Conservation (phyloP, 768 basidiomycete species). For the Scleroderma bovista region DNA sequence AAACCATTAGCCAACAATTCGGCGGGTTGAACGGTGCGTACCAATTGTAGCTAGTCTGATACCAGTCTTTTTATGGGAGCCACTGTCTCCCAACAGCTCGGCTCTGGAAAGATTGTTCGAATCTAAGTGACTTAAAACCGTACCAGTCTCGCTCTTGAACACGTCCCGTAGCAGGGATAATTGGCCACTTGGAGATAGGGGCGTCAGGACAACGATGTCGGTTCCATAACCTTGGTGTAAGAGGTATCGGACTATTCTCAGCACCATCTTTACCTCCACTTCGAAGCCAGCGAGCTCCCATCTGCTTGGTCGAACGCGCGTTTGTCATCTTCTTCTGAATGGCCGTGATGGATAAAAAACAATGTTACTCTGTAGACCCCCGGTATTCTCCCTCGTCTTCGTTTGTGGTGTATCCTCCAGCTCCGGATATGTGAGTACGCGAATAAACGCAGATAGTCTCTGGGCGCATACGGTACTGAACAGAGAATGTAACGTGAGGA, state of each 20-base stretch:
- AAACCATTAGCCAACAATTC: neutral
- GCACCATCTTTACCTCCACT: conserved; percentile 58
- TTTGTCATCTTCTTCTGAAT: conserved; percentile 46
- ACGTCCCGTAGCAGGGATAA: conserved; percentile 42
- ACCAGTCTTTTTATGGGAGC: conserved; percentile 36
- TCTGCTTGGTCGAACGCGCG: conserved; percentile 43
- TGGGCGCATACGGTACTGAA: conserved; percentile 72
- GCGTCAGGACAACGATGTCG: conserved; percentile 57
- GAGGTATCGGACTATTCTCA: conserved; percentile 61
- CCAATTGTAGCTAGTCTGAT: conserved; percentile 65
- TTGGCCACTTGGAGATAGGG: conserved; percentile 70
- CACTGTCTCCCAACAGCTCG: conserved; percentile 52
- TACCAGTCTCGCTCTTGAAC: conserved; percentile 46
- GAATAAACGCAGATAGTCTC: conserved; percentile 61
- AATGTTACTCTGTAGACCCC: conserved; percentile 51
- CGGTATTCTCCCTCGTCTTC: conserved; percentile 42
- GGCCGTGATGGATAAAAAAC: conserved; percentile 55
- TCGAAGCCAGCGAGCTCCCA: conserved; percentile 44
- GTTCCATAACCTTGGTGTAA: conserved; percentile 64
- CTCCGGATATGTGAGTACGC: conserved; percentile 59
- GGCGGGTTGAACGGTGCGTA: conserved; percentile 20
- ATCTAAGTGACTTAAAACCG: conserved; percentile 59
- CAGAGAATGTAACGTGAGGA: conserved; percentile 49
- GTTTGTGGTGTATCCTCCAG: conserved; percentile 53
- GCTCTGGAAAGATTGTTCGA: conserved; percentile 52